Conservation (phyloP, 441 rosid species). For the Viola pubescens region DNA sequence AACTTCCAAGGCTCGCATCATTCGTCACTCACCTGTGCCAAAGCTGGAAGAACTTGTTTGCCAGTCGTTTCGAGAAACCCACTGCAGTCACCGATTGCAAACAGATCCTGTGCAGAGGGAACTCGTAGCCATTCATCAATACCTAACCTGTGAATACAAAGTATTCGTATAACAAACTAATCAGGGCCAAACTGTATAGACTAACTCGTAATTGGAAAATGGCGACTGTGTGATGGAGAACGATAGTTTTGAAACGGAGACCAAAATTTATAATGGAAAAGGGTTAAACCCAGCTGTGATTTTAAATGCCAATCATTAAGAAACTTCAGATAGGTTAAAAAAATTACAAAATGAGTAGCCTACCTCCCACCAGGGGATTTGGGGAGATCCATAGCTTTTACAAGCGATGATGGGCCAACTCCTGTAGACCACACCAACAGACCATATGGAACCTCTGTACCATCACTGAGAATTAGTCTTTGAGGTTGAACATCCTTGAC, state of each 20-base stretch:
- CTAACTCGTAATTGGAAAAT: too few relatives aligned
- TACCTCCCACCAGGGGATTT: conserved; percentile 89
- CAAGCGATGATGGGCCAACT: conserved; percentile 75
- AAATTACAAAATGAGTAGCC: conserved; percentile 8
- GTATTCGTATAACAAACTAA: neutral
- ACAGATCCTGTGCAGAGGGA: conserved; percentile 66
- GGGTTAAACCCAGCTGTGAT: neutral
- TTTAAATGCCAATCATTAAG: neutral
- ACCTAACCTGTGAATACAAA: conserved; percentile 49
- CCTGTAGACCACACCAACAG: conserved; percentile 91
- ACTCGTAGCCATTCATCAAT: conserved; percentile 79
- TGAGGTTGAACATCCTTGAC: conserved; percentile 77
- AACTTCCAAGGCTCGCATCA: neutral
- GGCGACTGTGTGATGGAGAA: too few relatives aligned
- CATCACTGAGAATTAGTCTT: conserved; percentile 64
- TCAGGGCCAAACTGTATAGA: too few relatives aligned
- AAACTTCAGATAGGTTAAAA: neutral
- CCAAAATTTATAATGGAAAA: too few relatives aligned
- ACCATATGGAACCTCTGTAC: conserved; percentile 81
- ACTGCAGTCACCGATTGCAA: conserved; percentile 83
- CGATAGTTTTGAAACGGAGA: neutral
- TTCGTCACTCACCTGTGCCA: conserved; percentile 54
- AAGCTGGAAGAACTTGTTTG: conserved; percentile 76
- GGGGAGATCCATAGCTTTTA: conserved; percentile 60
- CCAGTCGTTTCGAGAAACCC: conserved; percentile 81